Conservation (phyloP, 2,329 filamentous ascomycete genomes). For the Sordariomycetes sp. region DNA sequence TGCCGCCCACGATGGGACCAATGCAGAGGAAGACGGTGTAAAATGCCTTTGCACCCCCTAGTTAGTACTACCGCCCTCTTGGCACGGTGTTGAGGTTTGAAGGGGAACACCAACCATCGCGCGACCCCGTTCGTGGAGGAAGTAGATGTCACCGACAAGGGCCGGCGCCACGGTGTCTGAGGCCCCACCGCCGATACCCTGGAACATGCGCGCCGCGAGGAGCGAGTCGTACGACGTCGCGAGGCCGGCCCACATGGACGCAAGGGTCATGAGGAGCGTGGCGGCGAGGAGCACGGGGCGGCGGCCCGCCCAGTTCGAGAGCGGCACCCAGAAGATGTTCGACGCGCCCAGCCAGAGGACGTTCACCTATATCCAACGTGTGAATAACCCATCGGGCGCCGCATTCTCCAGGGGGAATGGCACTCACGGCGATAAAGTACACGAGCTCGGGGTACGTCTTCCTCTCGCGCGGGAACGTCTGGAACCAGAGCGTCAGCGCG, state of each 20-base stretch:
- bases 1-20: constrained; percentile 59
- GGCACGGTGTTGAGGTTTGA: constrained; percentile 1
- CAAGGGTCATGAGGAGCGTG: constrained; percentile 15
- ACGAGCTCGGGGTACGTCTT: constrained; percentile 15
- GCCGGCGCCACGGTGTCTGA: constrained; percentile 88
- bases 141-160: constrained; percentile 81
- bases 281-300: constrained; percentile 18
- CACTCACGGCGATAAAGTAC: constrained; percentile 17
- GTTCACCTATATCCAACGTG: constrained; percentile 15
- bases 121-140: constrained; percentile 71
- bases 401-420: background rate
- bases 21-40: constrained; percentile 47
- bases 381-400: background rate
- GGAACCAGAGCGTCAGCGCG: constrained; percentile 19
- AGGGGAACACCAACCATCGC: constrained; percentile 46
- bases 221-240: constrained; percentile 49
- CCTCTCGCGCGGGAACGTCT: constrained; percentile 15
- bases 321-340: constrained; percentile 24
- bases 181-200: constrained; percentile 77
- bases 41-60: constrained; percentile 38
- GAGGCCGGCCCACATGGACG: constrained; percentile 15
- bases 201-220: constrained; percentile 69
- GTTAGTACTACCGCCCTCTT: background rate
- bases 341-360: constrained; percentile 19
- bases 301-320: constrained; percentile 22